Conservation (phyloP, 225 moss, liverwort and hornwort genomes). For the Pleurozium schreberi region DNA sequence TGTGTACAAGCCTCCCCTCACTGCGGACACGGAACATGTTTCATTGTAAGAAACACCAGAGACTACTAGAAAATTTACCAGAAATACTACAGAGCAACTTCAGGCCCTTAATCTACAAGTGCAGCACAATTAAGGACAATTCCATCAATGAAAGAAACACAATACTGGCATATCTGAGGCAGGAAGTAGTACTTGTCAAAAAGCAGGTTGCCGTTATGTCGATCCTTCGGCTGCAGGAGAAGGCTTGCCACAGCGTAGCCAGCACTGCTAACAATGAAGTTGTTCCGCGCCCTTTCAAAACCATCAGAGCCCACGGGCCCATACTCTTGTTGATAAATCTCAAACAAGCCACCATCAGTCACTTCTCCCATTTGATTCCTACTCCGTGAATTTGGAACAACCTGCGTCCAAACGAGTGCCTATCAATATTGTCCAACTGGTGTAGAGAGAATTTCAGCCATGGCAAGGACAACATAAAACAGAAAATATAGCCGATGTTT, state of each 20-base stretch:
- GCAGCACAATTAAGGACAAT: not conserved
- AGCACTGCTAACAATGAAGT: conserved; percentile 84
- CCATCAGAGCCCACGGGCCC: conserved; percentile 58
- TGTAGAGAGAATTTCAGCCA: not conserved
- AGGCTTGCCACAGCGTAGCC: conserved; percentile 92
- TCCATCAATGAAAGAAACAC: not conserved
- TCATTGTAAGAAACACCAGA: not conserved
- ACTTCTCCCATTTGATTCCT: conserved; percentile 83
- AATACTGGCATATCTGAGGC: not conserved
- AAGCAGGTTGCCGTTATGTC: conserved; percentile 88
- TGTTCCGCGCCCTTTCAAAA: conserved; percentile 69
- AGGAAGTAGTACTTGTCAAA: conserved; percentile 53
- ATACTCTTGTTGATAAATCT: conserved; percentile 71
- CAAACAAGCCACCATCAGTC: conserved; percentile 77
- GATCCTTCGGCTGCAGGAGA: conserved; percentile 80
- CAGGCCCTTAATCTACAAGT: not conserved
- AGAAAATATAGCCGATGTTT: not conserved
- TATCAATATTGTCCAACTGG: not conserved
- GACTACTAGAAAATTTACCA: not conserved
- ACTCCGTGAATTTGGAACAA: conserved; percentile 65
- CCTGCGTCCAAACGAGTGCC: conserved; percentile 21
- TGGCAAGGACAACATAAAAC: not conserved
- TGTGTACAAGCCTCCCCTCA: conserved; percentile 78
- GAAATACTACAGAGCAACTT: not conserved
- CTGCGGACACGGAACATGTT: conserved; percentile 6